phyloP scores from a whole-genome alignment of 1,139 yeast genomes.

The Dujonia santamariae region DNA sequence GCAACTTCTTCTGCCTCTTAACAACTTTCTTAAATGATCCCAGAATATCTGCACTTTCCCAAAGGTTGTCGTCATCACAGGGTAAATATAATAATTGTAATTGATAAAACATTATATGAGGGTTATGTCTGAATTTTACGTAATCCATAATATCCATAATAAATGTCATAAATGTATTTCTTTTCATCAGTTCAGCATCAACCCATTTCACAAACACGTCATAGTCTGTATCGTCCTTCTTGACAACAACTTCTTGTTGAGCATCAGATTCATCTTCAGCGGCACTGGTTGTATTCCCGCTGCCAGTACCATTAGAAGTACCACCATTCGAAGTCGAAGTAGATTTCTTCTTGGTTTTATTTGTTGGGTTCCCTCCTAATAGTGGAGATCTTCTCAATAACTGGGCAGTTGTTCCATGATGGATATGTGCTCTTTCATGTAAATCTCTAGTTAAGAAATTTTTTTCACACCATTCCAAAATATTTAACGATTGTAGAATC shows the following conservation, averaged over 20 bases:
- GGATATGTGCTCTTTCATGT: slow-evolving; percentile 75
- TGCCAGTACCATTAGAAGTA: too few relatives aligned
- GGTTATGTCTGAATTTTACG: slow-evolving; percentile 74
- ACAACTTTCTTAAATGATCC: slow-evolving; percentile 41
- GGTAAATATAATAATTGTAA: slow-evolving; percentile 69
- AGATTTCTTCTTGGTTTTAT: slow-evolving; percentile 15
- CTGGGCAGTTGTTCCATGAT: slow-evolving; percentile 76
- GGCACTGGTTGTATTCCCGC: slow-evolving; percentile 27
- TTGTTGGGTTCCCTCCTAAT: slow-evolving; percentile 63
- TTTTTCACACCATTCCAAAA: slow-evolving; percentile 68
- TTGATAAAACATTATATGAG: slow-evolving; percentile 67
- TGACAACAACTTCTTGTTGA: slow-evolving; percentile 10
- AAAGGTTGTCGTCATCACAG: slow-evolving; percentile 65
- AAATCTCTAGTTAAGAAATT: slow-evolving; percentile 53
- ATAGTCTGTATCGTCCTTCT: slow-evolving; percentile 18
- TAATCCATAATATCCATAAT: slow-evolving; percentile 78
- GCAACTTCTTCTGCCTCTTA: slow-evolving; percentile 35
- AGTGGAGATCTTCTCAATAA: slow-evolving; percentile 69
- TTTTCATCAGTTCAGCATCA: slow-evolving; percentile 71
- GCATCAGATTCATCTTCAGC: slow-evolving; percentile 31
- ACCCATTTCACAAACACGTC: slow-evolving; percentile 57
- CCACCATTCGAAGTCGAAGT: slow-evolving; percentile 17
- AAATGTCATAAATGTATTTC: slow-evolving; percentile 78
- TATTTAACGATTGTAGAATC: slow-evolving; percentile 61
- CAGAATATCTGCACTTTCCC: slow-evolving; percentile 55